These are phyloP conservation scores for Sungouiozyma ichnusensis DNA, from an alignment of 805 yeast genomes.

Conservation along the genomic window DNA sequence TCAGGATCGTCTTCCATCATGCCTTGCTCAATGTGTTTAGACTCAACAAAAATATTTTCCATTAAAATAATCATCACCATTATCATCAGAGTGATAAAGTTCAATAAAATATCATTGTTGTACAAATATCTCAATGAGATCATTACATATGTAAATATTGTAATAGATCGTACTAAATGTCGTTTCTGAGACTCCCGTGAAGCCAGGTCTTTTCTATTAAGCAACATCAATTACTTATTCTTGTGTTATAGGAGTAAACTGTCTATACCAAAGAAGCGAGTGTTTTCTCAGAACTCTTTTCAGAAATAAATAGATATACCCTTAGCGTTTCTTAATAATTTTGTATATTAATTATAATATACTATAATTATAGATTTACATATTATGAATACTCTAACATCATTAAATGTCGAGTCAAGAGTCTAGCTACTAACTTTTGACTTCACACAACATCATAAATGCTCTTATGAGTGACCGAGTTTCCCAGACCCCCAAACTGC, in stretches of 20 bases:
- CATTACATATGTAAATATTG: conserved; percentile 6
- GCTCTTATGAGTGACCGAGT: neutral
- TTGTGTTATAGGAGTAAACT: neutral
- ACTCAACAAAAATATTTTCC: conserved; percentile 2
- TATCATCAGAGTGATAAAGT: conserved; percentile 8
- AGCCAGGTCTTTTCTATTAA: neutral
- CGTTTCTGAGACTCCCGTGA: neutral
- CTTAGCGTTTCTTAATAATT: neutral
- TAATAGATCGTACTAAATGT: neutral
- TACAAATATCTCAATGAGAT: conserved; percentile 15
- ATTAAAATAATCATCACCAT: conserved; percentile 7
- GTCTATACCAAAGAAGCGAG: too few relatives aligned
- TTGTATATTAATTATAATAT: too few relatives aligned
- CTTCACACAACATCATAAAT: too few relatives aligned
- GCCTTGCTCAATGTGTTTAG: neutral
- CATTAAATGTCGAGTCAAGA: too few relatives aligned
- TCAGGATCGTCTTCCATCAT: conserved; percentile 4
- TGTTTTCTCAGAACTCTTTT: too few relatives aligned
- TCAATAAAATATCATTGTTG: conserved; percentile 15
- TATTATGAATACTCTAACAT: too few relatives aligned
- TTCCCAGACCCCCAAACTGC: neutral
- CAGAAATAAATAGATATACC: too few relatives aligned
- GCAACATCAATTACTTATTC: neutral
- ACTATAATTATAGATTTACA: too few relatives aligned
- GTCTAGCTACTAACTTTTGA: too few relatives aligned